Evolutionary conservation across 805 yeast species (phyloP), one percentile per base, ranked within the genome.

Genomic region (Hanseniaspora pseudoguilliermondii): DNA sequence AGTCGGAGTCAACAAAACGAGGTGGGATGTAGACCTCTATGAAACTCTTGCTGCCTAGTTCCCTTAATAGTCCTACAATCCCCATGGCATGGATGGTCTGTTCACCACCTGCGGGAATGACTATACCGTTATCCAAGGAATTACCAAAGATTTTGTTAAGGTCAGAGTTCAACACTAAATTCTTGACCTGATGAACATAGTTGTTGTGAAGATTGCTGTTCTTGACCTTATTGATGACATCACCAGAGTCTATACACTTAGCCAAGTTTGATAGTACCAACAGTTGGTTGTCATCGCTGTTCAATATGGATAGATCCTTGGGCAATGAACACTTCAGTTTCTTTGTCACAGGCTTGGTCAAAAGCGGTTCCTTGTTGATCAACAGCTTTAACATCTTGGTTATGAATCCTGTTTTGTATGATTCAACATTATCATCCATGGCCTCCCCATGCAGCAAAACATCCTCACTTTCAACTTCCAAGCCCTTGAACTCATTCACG

Each of bases 11-110:
- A 27, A 8, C 93, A 36, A 76, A 76, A 25, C 75, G 71, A 38
- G 79, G 75, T 7, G 95, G 95, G 60, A 89, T 79, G 60, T 86
- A 76, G 8, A 89, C 84, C 71, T 89, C 96, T 16, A 89, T 80
- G 0, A 96, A 95, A 38, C 84, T 67, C 16, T 73, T 74, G 4
- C 85, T 80, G 2, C 93, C 89, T 8, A 77, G 70, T 39, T 80
- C 78, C 63, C 95, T 72, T 51, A 88, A 60, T 51, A 72, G 67
- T 58, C 71, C 69, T 7, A 84, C 68, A 9, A 83, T 74, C 5
- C 81, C 65, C 38, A 82, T 66, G 0, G 85, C 73, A 18, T 82
- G 66, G 78, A 86, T 78, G 51, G 85, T 81, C 61, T 78, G 83
- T 58, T 73, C 75, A 2, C 86, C 86, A 51, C 91, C 91, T 20